phyloP scores from a whole-genome alignment of 805 yeast genomes.

The Pichia cephalocereana region DNA sequence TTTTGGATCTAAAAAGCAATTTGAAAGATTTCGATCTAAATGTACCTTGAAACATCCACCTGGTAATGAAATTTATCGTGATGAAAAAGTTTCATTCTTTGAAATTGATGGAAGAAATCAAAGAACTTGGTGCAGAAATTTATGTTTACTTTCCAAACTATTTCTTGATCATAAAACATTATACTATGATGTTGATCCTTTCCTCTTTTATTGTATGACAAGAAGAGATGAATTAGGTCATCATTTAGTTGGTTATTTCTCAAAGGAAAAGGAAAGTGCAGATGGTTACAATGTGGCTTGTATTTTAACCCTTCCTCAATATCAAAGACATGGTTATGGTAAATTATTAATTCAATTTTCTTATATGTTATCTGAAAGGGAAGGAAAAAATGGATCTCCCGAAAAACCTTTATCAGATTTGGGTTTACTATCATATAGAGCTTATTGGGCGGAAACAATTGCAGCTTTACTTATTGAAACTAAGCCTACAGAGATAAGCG shows the following conservation, averaged over 20 bases:
- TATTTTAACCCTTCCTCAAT: conserved; percentile 90
- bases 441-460: conserved; percentile 91
- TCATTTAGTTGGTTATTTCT: conserved; percentile 92
- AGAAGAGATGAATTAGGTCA: conserved; percentile 83
- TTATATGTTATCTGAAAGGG: conserved; percentile 80
- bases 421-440: conserved; percentile 88
- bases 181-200: conserved; percentile 97
- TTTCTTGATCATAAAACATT: conserved; percentile 94
- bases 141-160: conserved; percentile 81
- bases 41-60: conserved; percentile 94
- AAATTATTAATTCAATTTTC: conserved; percentile 87
- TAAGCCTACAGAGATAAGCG: conserved; percentile 43
- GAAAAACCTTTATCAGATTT: conserved; percentile 95
- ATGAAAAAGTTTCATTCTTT: conserved; percentile 85
- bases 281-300: conserved; percentile 96
- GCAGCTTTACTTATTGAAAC: conserved; percentile 63
- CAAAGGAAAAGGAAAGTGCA: conserved; percentile 94
- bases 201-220: conserved; percentile 93
- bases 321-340: conserved; percentile 93
- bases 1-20: conserved; percentile 83
- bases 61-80: conserved; percentile 94
- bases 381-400: conserved; percentile 89
- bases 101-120: conserved; percentile 97
- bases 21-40: conserved; percentile 82
- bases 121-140: conserved; percentile 93